These are phyloP conservation scores for Pelargonium fulgidum DNA, from an alignment of 441 rosid species.

Conservation along the genomic window DNA sequence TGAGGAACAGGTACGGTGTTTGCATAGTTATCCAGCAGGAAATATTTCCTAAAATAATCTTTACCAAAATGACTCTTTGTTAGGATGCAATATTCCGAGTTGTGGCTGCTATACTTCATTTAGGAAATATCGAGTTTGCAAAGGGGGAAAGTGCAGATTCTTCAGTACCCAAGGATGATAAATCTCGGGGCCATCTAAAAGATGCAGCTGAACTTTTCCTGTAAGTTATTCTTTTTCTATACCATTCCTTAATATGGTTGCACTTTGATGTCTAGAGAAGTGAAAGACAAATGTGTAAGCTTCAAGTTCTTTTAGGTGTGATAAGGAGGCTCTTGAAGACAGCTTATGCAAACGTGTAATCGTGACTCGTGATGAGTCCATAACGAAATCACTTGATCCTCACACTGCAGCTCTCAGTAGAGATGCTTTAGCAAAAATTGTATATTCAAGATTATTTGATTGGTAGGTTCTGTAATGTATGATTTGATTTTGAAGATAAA, in stretches of 20 bases:
- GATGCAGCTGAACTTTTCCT: slow-evolving; percentile 79
- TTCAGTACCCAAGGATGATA: slow-evolving; percentile 72
- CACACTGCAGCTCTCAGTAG: slow-evolving; percentile 70
- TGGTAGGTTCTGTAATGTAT: slow-evolving; percentile 45
- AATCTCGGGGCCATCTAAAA: slow-evolving; percentile 63
- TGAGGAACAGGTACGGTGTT: slow-evolving; percentile 58
- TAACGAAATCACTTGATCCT: slow-evolving; percentile 82
- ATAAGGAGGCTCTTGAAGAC: slow-evolving; percentile 67
- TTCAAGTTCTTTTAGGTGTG: slow-evolving; percentile 57
- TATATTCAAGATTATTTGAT: slow-evolving; percentile 88
- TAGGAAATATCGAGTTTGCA: slow-evolving; percentile 78
- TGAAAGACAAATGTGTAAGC: slow-evolving; percentile 21
- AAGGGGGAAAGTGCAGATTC: slow-evolving; percentile 75
- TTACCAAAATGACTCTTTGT: slow-evolving; percentile 22
- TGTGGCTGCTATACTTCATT: slow-evolving; percentile 94
- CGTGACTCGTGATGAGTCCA: slow-evolving; percentile 90
- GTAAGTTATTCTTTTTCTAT: slow-evolving; percentile 31
- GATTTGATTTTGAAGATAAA: slow-evolving; percentile 2
- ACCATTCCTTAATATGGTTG: background rate
- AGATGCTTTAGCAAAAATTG: slow-evolving; percentile 92
- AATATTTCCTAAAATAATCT: slow-evolving; percentile 15
- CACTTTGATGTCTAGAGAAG: slow-evolving; percentile 14
- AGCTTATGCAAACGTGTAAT: slow-evolving; percentile 91
- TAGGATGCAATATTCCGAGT: slow-evolving; percentile 91
- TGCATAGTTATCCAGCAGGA: slow-evolving; percentile 8